A percentile compares a stretch with the other conserved stretches of the same genome.
These are phyloP conservation scores for Cenchrus fungigraminus DNA, from an alignment of 176 grass and related monocot species.

Conservation along the genomic window DNA sequence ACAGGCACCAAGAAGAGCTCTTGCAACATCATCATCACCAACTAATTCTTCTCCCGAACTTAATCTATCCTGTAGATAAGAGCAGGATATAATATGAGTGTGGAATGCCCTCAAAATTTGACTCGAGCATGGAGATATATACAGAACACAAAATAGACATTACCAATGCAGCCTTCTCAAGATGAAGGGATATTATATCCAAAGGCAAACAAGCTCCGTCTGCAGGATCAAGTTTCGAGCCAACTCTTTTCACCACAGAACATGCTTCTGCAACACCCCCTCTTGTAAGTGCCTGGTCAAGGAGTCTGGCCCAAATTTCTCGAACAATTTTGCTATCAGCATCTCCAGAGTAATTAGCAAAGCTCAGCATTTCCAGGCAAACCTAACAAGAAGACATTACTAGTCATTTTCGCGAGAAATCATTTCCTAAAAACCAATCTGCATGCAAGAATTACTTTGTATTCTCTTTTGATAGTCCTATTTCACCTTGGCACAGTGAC, in stretches of 20 bases:
- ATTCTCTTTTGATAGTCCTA: too few species aligned
- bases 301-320: constrained; percentile 90
- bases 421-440: not conserved
- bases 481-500: too few species aligned
- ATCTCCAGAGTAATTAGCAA: constrained; percentile 94
- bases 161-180: constrained; percentile 97
- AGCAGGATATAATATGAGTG: constrained; percentile 39
- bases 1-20: constrained; percentile 81
- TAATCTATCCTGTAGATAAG: constrained; percentile 73
- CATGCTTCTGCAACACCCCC: constrained; percentile 91
- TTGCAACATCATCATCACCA: constrained; percentile 90
- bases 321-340: constrained; percentile 79
- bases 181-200: constrained; percentile 90
- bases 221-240: constrained; percentile 88
- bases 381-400: constrained; percentile 59
- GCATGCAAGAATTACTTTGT: constrained; percentile 12
- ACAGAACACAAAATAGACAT: constrained; percentile 40
- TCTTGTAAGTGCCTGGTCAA: constrained; percentile 80
- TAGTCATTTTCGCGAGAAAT: constrained; percentile 19
- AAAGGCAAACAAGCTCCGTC: constrained; percentile 79
- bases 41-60: constrained; percentile 83
- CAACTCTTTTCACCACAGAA: constrained; percentile 88
- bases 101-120: constrained; percentile 14
- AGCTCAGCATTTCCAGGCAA: constrained; percentile 98
- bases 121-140: constrained; percentile 12